Evolutionary conservation across 1,139 yeast genomes (phyloP), one percentile per base, ranked within the genome.

Genomic region (Saccharomycopsis hybrid): DNA sequence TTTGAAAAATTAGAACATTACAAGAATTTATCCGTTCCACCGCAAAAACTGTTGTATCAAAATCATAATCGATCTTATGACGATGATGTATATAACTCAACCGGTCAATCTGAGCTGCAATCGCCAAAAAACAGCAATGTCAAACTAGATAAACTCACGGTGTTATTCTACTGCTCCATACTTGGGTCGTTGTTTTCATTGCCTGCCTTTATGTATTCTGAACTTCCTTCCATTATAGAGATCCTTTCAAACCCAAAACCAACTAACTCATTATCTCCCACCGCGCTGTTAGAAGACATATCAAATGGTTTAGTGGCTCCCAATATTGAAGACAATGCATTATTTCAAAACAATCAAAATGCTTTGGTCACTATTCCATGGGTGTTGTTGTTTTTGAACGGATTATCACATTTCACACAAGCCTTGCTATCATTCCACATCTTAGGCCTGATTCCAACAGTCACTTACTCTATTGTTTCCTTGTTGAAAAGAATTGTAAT

Each of bases 381-480:
- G 70, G 54, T 48, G 5, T 50, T 67, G n/a, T 57, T 68, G 27
- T 47, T 67, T n/a, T 50, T 67, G 3, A 68, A 90, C 65, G 97
- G 97, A 2, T 59, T 82, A 3, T 78, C 90, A 32, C 98, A 90
- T 69, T 90, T 88, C 61, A 64, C 82, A 51, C 98, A 90, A 69
- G 85, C 95, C 47, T 70, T 90, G 61, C 75, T 90, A 49, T 95
- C 97, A 33, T 92, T 89, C 67, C 95, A 88, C 66, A 77, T 92
- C 41, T 72, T 90, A 57, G 97, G 97, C 30, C 74, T 82, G 62
- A 80, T 90, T 33, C 81, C 94, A n/a, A 92, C 97, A 0, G 85
- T 90, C 46, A 86, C 92, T 51, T 90, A 90, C 67, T 85, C 96
- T 33, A 87, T 90, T 60, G 97, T 97, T 40, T 85, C 86, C 61